Evolutionary conservation across 164 flowering plant species (phyloP).

Genomic region (Buxus sempervirens): DNA sequence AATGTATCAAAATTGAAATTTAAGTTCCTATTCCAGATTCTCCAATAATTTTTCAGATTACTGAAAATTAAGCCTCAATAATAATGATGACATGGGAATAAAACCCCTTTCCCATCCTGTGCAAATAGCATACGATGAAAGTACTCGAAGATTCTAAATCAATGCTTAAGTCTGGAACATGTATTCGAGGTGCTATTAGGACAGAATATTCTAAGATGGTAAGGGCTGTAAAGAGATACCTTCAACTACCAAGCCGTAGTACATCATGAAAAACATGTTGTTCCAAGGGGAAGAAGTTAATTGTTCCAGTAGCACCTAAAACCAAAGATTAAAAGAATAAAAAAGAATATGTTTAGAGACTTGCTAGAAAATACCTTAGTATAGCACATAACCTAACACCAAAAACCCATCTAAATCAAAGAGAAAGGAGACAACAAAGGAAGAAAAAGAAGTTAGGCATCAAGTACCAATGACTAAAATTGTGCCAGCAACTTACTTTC

Average conservation of each 20-base stretch:
- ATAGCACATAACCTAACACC: neutral
- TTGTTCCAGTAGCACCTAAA: constrained; percentile 78
- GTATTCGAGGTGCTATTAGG: neutral
- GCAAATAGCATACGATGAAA: no score
- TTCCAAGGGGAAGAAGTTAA: constrained; percentile 79
- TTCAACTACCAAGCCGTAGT: constrained; percentile 72
- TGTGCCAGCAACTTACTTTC: constrained; percentile 42
- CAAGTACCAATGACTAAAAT: neutral
- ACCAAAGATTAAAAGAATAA: neutral
- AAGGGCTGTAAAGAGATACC: constrained; percentile 26
- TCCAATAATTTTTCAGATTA: no score
- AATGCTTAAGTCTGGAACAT: neutral
- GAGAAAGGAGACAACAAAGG: no score
- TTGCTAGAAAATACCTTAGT: neutral
- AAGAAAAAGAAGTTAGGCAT: neutral
- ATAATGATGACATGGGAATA: no score
- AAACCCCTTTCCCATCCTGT: no score
- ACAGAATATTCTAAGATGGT: neutral
- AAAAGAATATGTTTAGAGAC: no score
- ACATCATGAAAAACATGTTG: constrained; percentile 78
- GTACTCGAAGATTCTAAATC: no score
- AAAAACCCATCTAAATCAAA: neutral
- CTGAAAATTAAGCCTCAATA: no score
- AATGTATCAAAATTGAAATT: no score
- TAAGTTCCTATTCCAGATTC: no score